Evolutionary conservation across 2,329 filamentous ascomycete species (phyloP).

Genomic region (Aureobasidium namibiae): DNA sequence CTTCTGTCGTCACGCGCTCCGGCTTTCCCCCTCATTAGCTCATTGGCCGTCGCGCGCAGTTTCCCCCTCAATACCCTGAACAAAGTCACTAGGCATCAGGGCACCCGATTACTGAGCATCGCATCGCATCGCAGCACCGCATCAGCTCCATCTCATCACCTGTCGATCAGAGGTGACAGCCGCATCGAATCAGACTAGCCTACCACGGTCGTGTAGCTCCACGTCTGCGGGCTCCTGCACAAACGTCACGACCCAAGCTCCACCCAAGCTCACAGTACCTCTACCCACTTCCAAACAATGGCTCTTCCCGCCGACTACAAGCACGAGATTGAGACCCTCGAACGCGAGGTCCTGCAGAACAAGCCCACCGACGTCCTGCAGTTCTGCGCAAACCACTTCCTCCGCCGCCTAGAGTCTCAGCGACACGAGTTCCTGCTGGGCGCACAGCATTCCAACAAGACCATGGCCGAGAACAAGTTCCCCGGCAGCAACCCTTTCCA

Average conservation of each 20-base stretch:
- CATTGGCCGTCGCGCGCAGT: conserved; percentile 6
- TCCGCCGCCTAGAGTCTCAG: conserved; percentile 56
- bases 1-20: conserved; percentile 11
- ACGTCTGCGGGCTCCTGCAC: conserved; percentile 12
- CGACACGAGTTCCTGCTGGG: conserved; percentile 48
- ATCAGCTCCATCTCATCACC: not conserved
- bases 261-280: conserved; percentile 7
- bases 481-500: conserved; percentile 75
- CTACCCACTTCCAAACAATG: not conserved
- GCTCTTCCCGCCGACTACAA: conserved; percentile 47
- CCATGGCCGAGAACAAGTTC: conserved; percentile 68
- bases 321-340: conserved; percentile 56
- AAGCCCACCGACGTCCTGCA: conserved; percentile 58
- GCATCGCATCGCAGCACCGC: conserved; percentile 3
- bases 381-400: conserved; percentile 63
- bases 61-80: conserved; percentile 10
- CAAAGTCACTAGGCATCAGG: conserved; percentile 3
- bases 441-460: conserved; percentile 38
- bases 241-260: conserved; percentile 7
- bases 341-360: conserved; percentile 50
- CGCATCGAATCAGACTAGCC: conserved; percentile 9
- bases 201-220: conserved; percentile 10
- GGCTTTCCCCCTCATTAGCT: conserved; percentile 9
- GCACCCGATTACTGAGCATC: not conserved
- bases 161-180: conserved; percentile 1